Evolutionary conservation across 2,329 filamentous ascomycete species (phyloP), one percentile per base, ranked within the genome.

Genomic region (Chaetomium sp.): DNA sequence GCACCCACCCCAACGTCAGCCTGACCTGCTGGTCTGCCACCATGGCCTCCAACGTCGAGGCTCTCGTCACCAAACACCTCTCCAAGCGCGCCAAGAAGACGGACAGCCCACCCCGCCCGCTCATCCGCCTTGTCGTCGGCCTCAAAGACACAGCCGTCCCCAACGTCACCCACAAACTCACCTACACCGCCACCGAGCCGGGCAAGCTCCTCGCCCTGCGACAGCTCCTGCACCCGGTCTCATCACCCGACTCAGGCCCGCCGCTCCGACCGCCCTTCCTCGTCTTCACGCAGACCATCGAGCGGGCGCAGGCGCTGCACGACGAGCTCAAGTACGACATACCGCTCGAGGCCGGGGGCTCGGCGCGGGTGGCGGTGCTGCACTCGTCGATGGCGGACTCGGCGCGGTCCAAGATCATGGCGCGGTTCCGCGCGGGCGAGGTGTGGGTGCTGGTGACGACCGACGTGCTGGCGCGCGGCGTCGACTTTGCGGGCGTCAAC

Each of bases 371-470:
- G 64, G 94, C 93, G 0, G 92, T 96, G 0, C 85, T 99, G 16
- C 95, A 99, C 77, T 93, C 93, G 10, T 89, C 91, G 27, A 86
- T 99, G 7, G 87, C 91, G 0, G 90, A 94, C 72, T 83, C 83
- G 4, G 87, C 87, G 10, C 90, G 95, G 19, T 87, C 91, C 13
- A 82, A 83, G 59, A 90, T 97, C 70, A 96, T 99, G 90, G 87
- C 92, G 62, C 87, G 88, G 23, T 98, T 99, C 81, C 89, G 95
- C 42, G 88, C 88, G 38, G 95, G 93, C 69, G 93, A 98, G 74
- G 89, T 98, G 67, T 99, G 95, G 95, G 88, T 98, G 7, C 83
- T 99, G 42, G 95, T 99, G 75, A 98, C 95, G 0, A 99, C 95
- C 0, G 95, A 99, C 74, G 85, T 99, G 8, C 83, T 99, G 12